Conservation (phyloP, 306 rosid species). For the Cicer judaicum region DNA sequence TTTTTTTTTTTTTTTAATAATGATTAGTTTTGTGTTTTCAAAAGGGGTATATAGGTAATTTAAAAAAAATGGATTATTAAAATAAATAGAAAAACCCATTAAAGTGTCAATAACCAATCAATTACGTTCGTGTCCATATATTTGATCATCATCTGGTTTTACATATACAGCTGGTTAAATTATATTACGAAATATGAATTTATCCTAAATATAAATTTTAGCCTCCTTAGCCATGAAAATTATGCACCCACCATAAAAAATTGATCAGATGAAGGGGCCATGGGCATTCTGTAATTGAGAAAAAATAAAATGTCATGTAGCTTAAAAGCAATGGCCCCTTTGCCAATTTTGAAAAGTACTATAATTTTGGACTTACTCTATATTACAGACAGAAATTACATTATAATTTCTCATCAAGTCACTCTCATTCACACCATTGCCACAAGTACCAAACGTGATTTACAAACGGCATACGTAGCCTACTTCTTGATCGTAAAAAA, state of each 20-base stretch:
- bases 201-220: neutral
- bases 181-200: too few species aligned
- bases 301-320: conserved; percentile 42
- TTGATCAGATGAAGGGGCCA: conserved; percentile 26
- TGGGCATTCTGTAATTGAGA: conserved; percentile 42
- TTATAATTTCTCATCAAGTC: conserved; percentile 49
- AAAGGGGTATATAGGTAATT: too few species aligned
- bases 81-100: too few species aligned
- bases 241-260: conserved; percentile 46
- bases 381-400: conserved; percentile 46
- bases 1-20: too few species aligned
- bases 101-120: conserved; percentile 15
- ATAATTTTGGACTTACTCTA: conserved; percentile 53
- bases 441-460: conserved; percentile 61
- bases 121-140: neutral
- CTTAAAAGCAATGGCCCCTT: conserved; percentile 53
- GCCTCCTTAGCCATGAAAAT: conserved; percentile 40
- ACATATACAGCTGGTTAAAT: too few species aligned
- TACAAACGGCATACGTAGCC: conserved; percentile 66
- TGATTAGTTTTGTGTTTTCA: too few species aligned
- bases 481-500: conserved; percentile 58
- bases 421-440: conserved; percentile 48
- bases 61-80: too few species aligned
- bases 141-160: too few species aligned
- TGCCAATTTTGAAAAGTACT: conserved; percentile 56